Evolutionary conservation across 169 alveolate species (phyloP).

Genomic region (Theileria orientalis): DNA sequence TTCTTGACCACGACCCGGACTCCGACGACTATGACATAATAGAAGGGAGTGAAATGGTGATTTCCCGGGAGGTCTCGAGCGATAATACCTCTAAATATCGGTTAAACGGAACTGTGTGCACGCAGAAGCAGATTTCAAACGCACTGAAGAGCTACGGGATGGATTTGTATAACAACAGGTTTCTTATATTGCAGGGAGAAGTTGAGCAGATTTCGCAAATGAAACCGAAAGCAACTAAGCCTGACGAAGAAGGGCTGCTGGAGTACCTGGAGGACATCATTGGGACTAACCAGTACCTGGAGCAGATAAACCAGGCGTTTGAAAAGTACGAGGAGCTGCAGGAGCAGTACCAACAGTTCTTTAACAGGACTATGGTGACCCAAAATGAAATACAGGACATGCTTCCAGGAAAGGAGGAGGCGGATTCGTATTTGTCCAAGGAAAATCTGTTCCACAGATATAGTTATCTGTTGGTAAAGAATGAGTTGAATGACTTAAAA

Average conservation of each 20-base stretch:
- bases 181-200: constrained; percentile 93
- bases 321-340: constrained; percentile 72
- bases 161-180: constrained; percentile 93
- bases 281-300: constrained; percentile 86
- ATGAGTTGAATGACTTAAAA: constrained; percentile 54
- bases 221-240: constrained; percentile 93
- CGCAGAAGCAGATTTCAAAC: constrained; percentile 87
- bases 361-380: constrained; percentile 75
- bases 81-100: constrained; percentile 76
- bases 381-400: constrained; percentile 83
- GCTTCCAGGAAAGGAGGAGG: constrained; percentile 74
- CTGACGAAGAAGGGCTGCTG: constrained; percentile 91
- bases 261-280: constrained; percentile 97
- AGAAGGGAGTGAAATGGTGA: constrained; percentile 63
- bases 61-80: constrained; percentile 71
- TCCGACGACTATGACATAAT: constrained; percentile 51
- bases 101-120: constrained; percentile 84
- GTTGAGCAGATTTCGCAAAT: constrained; percentile 96
- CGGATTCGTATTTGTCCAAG: constrained; percentile 69
- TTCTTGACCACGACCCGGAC: constrained; percentile 75
- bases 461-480: constrained; percentile 47
- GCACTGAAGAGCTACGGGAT: constrained; percentile 88
- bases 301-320: constrained; percentile 70
- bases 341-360: constrained; percentile 77
- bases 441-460: constrained; percentile 69